These are phyloP conservation scores for Cenchrus americanus DNA, from an alignment of 176 grass and related monocot species.

Conservation along the genomic window DNA sequence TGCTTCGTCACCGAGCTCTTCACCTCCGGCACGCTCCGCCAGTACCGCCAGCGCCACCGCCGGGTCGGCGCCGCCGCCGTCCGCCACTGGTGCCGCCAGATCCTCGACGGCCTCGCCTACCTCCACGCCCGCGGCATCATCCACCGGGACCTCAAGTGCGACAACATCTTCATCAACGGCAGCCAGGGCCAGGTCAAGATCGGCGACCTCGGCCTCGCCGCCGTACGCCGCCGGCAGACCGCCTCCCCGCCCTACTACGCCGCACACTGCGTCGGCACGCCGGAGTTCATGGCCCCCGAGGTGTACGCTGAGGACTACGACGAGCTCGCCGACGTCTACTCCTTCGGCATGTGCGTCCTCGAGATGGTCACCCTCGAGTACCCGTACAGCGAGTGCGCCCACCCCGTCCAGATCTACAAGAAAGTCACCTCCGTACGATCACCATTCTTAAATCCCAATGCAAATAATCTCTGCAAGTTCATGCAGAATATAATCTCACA, in stretches of 20 bases:
- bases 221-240: constrained; percentile 17
- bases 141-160: constrained; percentile 92
- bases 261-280: constrained; percentile 62
- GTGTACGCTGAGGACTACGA: constrained; percentile 85
- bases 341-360: constrained; percentile 92
- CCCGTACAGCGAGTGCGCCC: constrained; percentile 79
- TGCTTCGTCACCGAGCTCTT: constrained; percentile 84
- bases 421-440: constrained; percentile 78
- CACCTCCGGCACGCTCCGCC: constrained; percentile 74
- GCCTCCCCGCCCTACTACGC: constrained; percentile 18
- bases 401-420: constrained; percentile 93
- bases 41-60: constrained; percentile 55
- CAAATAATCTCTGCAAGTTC: background rate
- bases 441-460: no score
- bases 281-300: constrained; percentile 98
- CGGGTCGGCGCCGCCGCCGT: constrained; percentile 55
- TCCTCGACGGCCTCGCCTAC: constrained; percentile 69
- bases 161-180: constrained; percentile 92
- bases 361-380: constrained; percentile 94
- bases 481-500: no score
- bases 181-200: constrained; percentile 89
- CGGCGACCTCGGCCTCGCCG: constrained; percentile 83
- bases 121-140: constrained; percentile 70
- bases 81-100: constrained; percentile 74
- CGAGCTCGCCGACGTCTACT: constrained; percentile 87